Conservation (phyloP, 148 eudicot species). For the Rhododendron griersonianum region DNA sequence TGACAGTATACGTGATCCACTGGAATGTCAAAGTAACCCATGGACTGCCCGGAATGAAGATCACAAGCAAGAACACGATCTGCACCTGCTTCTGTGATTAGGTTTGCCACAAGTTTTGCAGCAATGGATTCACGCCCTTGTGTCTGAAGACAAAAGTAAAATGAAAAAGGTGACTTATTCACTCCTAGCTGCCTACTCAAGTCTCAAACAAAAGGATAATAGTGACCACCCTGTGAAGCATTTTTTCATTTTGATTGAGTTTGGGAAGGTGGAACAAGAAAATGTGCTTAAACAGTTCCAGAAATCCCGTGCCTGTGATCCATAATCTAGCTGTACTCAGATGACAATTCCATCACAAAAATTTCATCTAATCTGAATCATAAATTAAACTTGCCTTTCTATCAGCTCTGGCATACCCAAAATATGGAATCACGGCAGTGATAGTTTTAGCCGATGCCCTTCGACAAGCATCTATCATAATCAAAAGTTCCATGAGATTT, state of each 20-base stretch:
- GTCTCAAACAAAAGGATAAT: background rate
- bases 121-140: conserved; percentile 98
- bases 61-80: conserved; percentile 94
- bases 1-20: conserved; percentile 94
- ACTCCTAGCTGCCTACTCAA: background rate
- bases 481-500: conserved; percentile 86
- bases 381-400: conserved; percentile 52
- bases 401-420: conserved; percentile 98
- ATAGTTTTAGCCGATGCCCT: conserved; percentile 95
- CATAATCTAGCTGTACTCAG: background rate
- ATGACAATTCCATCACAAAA: background rate
- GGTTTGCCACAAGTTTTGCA: conserved; percentile 90
- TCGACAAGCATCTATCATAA: conserved; percentile 96
- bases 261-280: background rate
- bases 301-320: background rate
- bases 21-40: conserved; percentile 96
- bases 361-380: background rate
- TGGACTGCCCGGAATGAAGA: conserved; percentile 95
- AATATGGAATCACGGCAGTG: conserved; percentile 95
- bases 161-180: background rate
- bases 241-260: background rate
- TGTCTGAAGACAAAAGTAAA: conserved; percentile 45
- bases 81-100: conserved; percentile 89
- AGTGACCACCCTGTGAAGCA: background rate
- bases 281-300: conserved; percentile 1